phyloP scores from a whole-genome alignment of 306 rosid species.

The Dalbergia cochinchinensis region DNA sequence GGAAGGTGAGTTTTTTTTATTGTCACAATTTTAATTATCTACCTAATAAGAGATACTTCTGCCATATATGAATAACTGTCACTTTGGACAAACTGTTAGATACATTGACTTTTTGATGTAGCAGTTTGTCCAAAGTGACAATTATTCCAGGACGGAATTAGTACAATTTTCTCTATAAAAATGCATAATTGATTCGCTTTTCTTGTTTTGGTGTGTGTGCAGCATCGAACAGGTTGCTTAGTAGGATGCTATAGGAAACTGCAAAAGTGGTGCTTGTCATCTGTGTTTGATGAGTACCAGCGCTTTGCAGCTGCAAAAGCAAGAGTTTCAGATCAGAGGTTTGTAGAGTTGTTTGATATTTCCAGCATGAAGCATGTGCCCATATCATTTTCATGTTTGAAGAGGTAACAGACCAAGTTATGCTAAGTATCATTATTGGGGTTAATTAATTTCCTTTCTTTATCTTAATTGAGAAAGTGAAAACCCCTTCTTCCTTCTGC shows the following conservation, averaged over 20 bases:
- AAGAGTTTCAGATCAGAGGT: conserved; percentile 94
- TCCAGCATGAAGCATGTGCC: conserved; percentile 84
- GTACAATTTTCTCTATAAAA: background rate
- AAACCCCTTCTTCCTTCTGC: conserved; percentile 14
- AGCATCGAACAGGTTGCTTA: conserved; percentile 98
- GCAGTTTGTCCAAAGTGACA: no score
- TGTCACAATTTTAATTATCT: background rate
- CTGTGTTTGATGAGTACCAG: conserved; percentile 91
- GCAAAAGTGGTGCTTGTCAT: conserved; percentile 94
- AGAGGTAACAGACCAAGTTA: conserved; percentile 56
- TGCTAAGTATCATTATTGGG: conserved; percentile 38
- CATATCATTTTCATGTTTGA: conserved; percentile 68
- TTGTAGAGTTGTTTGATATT: conserved; percentile 89
- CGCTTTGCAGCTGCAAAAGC: conserved; percentile 98
- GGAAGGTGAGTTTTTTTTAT: conserved; percentile 67
- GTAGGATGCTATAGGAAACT: conserved; percentile 97
- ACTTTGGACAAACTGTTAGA: no score
- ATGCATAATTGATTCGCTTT: background rate
- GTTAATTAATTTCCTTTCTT: conserved; percentile 43
- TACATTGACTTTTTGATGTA: no score
- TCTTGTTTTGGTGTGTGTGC: conserved; percentile 24
- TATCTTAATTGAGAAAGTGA: conserved; percentile 50
- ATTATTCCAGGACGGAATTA: no score
- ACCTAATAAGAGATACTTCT: background rate
- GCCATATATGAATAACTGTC: no score